These are phyloP conservation scores for Raddia distichophylla DNA, from an alignment of 176 grass and related monocot genomes.

Conservation along the genomic window DNA sequence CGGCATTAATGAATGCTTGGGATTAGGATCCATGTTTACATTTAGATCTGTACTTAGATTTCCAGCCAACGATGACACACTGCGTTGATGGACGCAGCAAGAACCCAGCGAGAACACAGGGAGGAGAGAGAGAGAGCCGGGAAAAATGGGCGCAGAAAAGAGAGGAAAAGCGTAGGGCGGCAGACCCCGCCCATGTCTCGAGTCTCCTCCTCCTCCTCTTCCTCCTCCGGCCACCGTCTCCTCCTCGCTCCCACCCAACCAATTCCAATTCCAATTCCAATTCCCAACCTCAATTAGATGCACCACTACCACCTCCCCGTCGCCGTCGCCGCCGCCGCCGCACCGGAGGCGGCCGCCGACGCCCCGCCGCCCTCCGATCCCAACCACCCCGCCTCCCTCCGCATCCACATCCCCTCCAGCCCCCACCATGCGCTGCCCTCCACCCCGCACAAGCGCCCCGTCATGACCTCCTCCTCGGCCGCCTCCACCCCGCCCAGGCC, in stretches of 20 bases:
- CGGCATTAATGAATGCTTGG: background rate
- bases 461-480: constrained; percentile 47
- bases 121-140: constrained; percentile 30
- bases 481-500: constrained; percentile 35
- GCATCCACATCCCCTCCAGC: constrained; percentile 79
- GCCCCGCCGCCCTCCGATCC: constrained; percentile 40
- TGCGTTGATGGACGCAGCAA: background rate
- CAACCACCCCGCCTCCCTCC: constrained; percentile 50
- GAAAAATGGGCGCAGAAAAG: constrained; percentile 50
- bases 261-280: constrained; percentile 25
- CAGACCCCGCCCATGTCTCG: constrained; percentile 41
- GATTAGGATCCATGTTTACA: background rate
- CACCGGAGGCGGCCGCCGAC: constrained; percentile 43
- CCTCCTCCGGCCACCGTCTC: constrained; percentile 38
- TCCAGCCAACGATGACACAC: background rate
- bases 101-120: constrained; percentile 17
- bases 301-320: constrained; percentile 46
- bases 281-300: constrained; percentile 53
- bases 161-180: constrained; percentile 43
- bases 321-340: constrained; percentile 21
- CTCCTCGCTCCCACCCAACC: constrained; percentile 22
- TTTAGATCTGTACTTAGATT: background rate
- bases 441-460: constrained; percentile 72
- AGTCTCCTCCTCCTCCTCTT: background rate
- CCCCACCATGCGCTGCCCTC: constrained; percentile 62